Evolutionary conservation across 169 alveolate species (phyloP).

Genomic region (Babesia sp.): DNA sequence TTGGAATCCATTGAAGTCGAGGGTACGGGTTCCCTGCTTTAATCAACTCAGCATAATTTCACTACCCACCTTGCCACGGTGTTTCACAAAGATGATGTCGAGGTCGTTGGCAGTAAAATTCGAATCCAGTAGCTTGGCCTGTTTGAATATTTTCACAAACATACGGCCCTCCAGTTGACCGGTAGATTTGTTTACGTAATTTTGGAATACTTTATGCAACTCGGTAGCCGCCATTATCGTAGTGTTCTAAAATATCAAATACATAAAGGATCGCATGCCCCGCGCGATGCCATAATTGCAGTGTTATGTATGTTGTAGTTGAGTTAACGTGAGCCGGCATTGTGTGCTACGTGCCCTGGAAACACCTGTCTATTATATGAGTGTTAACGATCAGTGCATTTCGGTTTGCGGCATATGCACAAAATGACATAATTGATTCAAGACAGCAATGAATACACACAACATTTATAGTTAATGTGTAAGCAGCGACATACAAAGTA

Average conservation of each 20-base stretch:
- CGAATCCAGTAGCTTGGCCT: constrained; percentile 35
- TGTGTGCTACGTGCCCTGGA: no score
- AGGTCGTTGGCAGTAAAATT: constrained; percentile 17
- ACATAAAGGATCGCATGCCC: not conserved
- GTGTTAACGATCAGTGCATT: no score
- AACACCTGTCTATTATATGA: no score
- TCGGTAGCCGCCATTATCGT: constrained; percentile 10
- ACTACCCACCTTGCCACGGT: constrained; percentile 32
- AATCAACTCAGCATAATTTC: not conserved
- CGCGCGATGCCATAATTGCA: not conserved
- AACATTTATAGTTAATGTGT: no score
- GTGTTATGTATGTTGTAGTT: not conserved
- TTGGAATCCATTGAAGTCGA: constrained; percentile 25
- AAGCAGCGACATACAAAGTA: no score
- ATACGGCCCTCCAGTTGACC: constrained; percentile 51
- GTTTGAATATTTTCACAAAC: constrained; percentile 55
- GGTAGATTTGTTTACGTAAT: constrained; percentile 32
- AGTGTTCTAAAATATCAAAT: not conserved
- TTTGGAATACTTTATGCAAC: constrained; percentile 14
- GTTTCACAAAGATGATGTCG: constrained; percentile 45
- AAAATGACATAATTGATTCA: no score
- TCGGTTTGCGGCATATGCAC: no score
- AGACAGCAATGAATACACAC: no score
- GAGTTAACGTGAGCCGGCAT: constrained; percentile 24
- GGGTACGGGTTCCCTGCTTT: constrained; percentile 19